phyloP scores from a whole-genome alignment of 2,329 filamentous ascomycete species.

The Trichophyton mentagrophytes region DNA sequence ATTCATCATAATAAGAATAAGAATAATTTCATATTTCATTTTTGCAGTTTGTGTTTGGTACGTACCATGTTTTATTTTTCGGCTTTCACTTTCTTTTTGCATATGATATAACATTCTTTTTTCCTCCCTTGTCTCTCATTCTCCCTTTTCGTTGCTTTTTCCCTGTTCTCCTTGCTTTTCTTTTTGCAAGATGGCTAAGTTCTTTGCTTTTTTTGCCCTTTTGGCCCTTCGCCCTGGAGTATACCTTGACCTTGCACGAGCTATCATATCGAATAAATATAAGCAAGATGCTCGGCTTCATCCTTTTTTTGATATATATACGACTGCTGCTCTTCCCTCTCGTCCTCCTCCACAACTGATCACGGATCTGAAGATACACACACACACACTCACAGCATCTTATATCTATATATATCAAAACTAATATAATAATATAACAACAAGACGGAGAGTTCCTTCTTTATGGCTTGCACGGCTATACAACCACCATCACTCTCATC shows the following conservation, averaged over 20 bases:
- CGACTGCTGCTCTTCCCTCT: background rate
- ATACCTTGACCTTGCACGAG: conserved; percentile 1
- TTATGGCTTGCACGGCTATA: conserved; percentile 6
- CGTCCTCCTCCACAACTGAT: background rate
- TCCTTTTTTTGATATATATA: background rate
- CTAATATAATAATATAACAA: background rate
- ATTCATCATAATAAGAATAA: too few species aligned
- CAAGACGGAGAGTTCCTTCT: background rate
- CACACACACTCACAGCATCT: too few species aligned
- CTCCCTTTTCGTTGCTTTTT: background rate
- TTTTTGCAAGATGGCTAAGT: background rate
- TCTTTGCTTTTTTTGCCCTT: background rate
- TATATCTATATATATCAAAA: too few species aligned
- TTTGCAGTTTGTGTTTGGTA: background rate
- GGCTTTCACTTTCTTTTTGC: background rate
- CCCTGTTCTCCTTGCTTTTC: background rate
- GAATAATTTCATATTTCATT: background rate
- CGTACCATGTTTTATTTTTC: background rate
- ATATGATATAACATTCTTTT: conserved; percentile 3
- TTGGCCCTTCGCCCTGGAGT: background rate
- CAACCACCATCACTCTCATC: conserved; percentile 3
- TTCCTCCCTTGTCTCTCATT: background rate
- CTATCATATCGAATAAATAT: background rate
- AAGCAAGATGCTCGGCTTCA: background rate
- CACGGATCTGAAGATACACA: too few species aligned